Conservation (phyloP, 257 asterid species). For the Salvia hispanica region DNA sequence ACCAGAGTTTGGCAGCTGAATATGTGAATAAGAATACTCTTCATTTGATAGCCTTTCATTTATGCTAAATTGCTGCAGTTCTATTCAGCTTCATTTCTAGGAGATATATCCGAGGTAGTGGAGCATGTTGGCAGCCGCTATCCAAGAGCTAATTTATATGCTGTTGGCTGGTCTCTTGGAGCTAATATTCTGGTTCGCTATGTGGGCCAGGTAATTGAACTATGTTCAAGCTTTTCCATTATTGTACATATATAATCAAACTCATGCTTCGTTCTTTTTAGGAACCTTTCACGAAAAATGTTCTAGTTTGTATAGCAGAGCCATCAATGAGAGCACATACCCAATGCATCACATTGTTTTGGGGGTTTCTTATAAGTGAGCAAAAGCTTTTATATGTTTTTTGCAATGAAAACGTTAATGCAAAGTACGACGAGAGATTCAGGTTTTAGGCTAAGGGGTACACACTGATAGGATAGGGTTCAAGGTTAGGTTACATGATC, state of each 20-base stretch:
- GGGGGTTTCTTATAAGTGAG: too few species aligned
- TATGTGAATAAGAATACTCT: conserved; percentile 10
- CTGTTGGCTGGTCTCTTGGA: conserved; percentile 96
- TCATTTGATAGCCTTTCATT: conserved; percentile 12
- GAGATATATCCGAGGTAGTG: conserved; percentile 85
- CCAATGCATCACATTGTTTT: too few species aligned
- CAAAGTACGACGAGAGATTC: too few species aligned
- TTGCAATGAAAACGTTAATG: too few species aligned
- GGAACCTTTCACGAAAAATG: too few species aligned
- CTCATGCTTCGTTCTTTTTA: background rate
- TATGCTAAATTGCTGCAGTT: conserved; percentile 61
- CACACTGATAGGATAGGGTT: too few species aligned
- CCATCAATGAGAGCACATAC: too few species aligned
- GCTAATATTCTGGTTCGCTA: conserved; percentile 95
- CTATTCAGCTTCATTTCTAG: conserved; percentile 96
- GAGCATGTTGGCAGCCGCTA: conserved; percentile 63
- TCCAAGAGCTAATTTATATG: conserved; percentile 79
- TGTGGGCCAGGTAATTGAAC: conserved; percentile 70
- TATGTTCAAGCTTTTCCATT: conserved; percentile 12
- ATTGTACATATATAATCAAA: background rate
- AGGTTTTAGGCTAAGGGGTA: too few species aligned
- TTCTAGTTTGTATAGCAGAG: too few species aligned
- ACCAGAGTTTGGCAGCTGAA: conserved; percentile 7
- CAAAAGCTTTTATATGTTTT: too few species aligned
- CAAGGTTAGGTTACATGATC: too few species aligned